Evolutionary conservation across 768 basidiomycete genomes (phyloP).

Genomic region (Boletus tomentosulus): DNA sequence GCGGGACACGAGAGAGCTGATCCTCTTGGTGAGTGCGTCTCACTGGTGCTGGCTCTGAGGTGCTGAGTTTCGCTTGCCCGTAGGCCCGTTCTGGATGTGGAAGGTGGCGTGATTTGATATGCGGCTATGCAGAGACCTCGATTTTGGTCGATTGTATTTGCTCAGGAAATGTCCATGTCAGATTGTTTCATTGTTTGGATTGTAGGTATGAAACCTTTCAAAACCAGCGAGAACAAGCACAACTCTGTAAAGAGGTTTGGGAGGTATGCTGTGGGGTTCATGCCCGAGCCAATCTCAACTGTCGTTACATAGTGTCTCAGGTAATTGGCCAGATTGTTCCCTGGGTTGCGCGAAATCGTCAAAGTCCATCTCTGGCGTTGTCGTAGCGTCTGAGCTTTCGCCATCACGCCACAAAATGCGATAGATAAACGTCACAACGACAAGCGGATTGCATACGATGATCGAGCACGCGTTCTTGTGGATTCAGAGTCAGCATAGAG

Average conservation of each 20-base stretch:
- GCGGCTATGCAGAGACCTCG: not conserved
- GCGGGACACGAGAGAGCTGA: constrained; percentile 41
- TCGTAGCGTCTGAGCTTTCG: not conserved
- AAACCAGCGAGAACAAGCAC: not conserved
- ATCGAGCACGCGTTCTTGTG: constrained; percentile 5
- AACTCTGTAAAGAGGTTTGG: not conserved
- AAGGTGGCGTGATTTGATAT: constrained; percentile 31
- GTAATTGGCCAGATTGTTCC: not conserved
- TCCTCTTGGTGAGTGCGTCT: constrained; percentile 37
- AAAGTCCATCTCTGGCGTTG: not conserved
- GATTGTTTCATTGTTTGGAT: not conserved
- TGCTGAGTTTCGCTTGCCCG: not conserved
- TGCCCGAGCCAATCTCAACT: not conserved
- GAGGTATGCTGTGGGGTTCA: not conserved
- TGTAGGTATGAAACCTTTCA: not conserved
- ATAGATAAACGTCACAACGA: constrained; percentile 15
- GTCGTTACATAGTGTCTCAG: not conserved
- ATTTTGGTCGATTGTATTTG: not conserved
- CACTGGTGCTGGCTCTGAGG: not conserved
- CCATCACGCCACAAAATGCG: constrained; percentile 1
- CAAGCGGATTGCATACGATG: constrained; percentile 16
- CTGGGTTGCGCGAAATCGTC: constrained; percentile 4
- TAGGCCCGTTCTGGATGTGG: constrained; percentile 44
- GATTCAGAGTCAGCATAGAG: not conserved
- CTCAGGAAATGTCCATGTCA: not conserved